Conservation (phyloP, 108 stramenopile species). For the Nitzschia inconspicua region DNA sequence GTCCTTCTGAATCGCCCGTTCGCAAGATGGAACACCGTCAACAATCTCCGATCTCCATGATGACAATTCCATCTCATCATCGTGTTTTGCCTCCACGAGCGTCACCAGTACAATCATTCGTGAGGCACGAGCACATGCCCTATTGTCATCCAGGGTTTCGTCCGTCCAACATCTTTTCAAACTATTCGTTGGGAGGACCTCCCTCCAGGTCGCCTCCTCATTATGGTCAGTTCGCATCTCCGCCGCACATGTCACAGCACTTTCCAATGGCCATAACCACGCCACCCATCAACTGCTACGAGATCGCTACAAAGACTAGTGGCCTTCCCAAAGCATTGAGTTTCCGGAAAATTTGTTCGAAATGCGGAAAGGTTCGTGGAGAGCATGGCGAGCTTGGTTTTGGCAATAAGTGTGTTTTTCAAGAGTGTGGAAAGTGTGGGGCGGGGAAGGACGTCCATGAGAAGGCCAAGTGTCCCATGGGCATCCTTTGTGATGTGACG, state of each 20-base stretch:
- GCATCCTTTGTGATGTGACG: constrained; percentile 56
- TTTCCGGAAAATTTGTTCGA: constrained; percentile 80
- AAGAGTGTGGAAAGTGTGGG: constrained; percentile 71
- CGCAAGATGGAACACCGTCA: constrained; percentile 19
- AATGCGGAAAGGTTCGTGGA: constrained; percentile 68
- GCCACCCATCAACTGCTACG: constrained; percentile 14
- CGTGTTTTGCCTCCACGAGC: no score
- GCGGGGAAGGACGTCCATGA: constrained; percentile 51
- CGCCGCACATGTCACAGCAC: constrained; percentile 3
- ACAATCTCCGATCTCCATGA: constrained; percentile 9
- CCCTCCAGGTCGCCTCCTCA: neutral
- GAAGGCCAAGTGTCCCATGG: constrained; percentile 47
- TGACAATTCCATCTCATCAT: no score
- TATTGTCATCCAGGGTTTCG: constrained; percentile 2
- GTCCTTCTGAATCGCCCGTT: neutral
- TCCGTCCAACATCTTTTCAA: no score
- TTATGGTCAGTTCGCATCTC: neutral
- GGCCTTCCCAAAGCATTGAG: constrained; percentile 66
- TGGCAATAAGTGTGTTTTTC: constrained; percentile 74
- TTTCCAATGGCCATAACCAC: neutral
- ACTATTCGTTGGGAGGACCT: no score
- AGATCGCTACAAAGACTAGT: constrained; percentile 27
- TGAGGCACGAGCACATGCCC: neutral
- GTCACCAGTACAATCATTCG: neutral
- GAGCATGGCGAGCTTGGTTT: constrained; percentile 86